Conservation (phyloP, 129 eudicot genomes). For the Helianthus annuus region DNA sequence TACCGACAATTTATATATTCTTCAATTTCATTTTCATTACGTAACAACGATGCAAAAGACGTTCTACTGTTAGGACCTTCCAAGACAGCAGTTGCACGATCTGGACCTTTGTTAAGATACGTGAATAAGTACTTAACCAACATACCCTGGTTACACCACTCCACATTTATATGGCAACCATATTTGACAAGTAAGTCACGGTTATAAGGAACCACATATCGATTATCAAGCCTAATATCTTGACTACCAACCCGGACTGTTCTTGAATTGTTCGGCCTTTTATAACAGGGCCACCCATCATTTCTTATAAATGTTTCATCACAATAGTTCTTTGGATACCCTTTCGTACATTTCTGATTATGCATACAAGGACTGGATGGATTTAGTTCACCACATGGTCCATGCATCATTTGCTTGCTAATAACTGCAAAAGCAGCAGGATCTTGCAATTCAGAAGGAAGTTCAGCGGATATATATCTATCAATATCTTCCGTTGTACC, state of each 20-base stretch:
- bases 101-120: background rate
- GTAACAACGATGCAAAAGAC: background rate
- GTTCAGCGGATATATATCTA: no score
- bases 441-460: background rate
- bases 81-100: background rate
- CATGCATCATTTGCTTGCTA: background rate
- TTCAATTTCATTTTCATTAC: background rate
- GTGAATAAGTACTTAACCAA: background rate
- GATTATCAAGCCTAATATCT: background rate
- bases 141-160: background rate
- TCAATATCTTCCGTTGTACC: no score
- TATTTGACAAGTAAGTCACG: background rate
- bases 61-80: background rate
- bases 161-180: background rate
- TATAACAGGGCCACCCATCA: slow-evolving; percentile 8
- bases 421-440: background rate
- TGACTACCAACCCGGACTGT: background rate
- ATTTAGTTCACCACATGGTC: background rate
- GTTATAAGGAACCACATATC: background rate
- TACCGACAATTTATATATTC: background rate
- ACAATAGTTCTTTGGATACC: background rate
- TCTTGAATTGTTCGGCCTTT: background rate
- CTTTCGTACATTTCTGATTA: background rate
- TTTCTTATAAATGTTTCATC: background rate
- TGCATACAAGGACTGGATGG: background rate